Base-by-base conservation (phyloP, 106 monocot species). In the Apostasia shenzhenica region DNA sequence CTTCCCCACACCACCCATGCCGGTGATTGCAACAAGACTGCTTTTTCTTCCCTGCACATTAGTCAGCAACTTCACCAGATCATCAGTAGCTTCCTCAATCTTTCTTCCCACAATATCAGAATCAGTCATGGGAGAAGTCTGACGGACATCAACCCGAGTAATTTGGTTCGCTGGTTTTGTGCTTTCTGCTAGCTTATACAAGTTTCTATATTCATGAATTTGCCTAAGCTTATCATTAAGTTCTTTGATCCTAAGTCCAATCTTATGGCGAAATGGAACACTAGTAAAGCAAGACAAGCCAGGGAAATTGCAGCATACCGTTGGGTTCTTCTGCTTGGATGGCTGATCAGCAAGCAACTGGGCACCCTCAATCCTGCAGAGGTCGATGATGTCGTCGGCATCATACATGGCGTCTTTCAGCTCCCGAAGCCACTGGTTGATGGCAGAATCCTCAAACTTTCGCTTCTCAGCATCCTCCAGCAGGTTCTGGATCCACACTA, bases 1-100 rank as follows among this genome's bases (percentile, higher is more conserved):
- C 75, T 83, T 87, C 2, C 86, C 83, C 1, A 81, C 73, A 1
- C 87, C 87, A 47, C 79, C 83, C 67, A 78, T 77, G 8, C 83
- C 83, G 7, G 73, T 77, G 50, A 82, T 74, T 6, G 73, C 74
- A 42, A 70, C 43, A 11, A 70, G 52, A 45, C 45, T 39, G 3
- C 46, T 0, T 42, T 55, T 74, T 45, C 63, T 52, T 13, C 65
- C 59, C 40, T 71, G 48, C 0, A 57, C 41, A 11, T 14, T 9
- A 14, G 49, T 13, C 10, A 76, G 12, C 13, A 48, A 44, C 3
- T 53, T 46, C 2, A 81, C 56, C 14, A 81, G 48, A 3, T 69
- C 70, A 12, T 39, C n/a, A 12, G 63, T 51, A 39, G 45, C 73
- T 2, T 45, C 43, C 48, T 54, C 39, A 56, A 64, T 61, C 41